Percentiles rank a stretch among this genome's conserved stretches.
phyloP scores from a whole-genome alignment of 1,139 yeast genomes.

The Pneumocystis sp. region DNA sequence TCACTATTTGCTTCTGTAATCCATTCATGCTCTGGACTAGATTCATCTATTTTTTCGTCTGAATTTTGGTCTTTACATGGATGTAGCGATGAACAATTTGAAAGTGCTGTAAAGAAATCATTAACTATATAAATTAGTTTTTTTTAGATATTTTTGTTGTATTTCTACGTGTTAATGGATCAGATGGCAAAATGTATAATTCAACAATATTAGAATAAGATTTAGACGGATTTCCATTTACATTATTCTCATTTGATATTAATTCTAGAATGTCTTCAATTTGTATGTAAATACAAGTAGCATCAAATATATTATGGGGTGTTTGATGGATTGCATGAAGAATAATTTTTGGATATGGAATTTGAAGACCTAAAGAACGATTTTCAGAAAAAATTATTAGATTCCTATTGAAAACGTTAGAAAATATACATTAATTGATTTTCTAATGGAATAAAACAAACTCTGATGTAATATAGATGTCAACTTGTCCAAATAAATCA shows the following conservation, averaged over 20 bases:
- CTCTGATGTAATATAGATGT: neutral
- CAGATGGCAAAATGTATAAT: neutral
- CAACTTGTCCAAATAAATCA: neutral
- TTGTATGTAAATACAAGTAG: neutral
- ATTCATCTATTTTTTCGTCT: neutral
- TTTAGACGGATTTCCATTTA: neutral
- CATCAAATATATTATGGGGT: neutral
- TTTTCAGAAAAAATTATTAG: neutral
- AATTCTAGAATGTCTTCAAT: neutral
- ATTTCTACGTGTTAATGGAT: neutral
- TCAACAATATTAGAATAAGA: neutral
- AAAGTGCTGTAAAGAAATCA: neutral
- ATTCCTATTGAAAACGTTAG: neutral
- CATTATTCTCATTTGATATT: neutral
- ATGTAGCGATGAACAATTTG: neutral
- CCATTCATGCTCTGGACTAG: neutral
- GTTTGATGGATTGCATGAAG: neutral
- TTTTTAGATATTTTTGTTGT: neutral
- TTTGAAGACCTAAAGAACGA: neutral
- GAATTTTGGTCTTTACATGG: neutral
- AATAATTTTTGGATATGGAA: neutral
- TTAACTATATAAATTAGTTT: neutral
- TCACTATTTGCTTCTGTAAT: neutral
- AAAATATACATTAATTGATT: neutral
- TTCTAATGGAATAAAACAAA: neutral